These are phyloP conservation scores for Zygotorulaspora mrakii DNA, from an alignment of 1,139 yeast genomes.

Conservation along the genomic window DNA sequence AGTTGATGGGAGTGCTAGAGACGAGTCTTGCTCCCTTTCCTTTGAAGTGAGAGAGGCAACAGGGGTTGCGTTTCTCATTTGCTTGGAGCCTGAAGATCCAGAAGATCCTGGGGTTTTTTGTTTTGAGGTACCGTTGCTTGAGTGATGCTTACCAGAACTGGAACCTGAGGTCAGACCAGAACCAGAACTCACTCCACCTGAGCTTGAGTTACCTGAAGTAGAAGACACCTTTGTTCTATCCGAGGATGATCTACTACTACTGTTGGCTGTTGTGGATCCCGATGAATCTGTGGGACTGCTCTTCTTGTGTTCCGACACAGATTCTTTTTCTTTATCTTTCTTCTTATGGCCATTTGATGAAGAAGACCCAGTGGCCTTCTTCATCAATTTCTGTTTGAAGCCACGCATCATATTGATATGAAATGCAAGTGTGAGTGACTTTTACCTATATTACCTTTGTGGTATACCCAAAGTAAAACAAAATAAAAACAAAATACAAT, in stretches of 20 bases:
- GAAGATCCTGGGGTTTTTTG: slow-evolving; percentile 3
- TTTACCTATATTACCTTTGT: neutral
- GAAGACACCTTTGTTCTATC: slow-evolving; percentile 11
- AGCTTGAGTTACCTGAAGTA: slow-evolving; percentile 3
- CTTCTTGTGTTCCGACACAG: slow-evolving; percentile 13
- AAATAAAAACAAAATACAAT: slow-evolving; percentile 3
- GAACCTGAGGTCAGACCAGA: slow-evolving; percentile 8
- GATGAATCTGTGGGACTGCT: slow-evolving; percentile 4
- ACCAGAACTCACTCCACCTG: slow-evolving; percentile 3
- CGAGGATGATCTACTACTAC: slow-evolving; percentile 11
- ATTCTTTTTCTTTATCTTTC: slow-evolving; percentile 26
- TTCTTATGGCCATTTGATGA: slow-evolving; percentile 28
- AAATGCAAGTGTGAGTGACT: neutral
- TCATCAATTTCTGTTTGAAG: slow-evolving; percentile 41
- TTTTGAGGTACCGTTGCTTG: slow-evolving; percentile 7
- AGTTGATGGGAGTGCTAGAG: slow-evolving; percentile 11
- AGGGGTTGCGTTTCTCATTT: slow-evolving; percentile 17
- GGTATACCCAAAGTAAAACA: neutral
- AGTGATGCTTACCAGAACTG: slow-evolving; percentile 7
- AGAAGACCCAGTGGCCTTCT: slow-evolving; percentile 35
- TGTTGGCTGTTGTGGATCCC: slow-evolving; percentile 9
- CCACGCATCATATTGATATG: slow-evolving; percentile 46
- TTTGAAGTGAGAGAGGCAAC: slow-evolving; percentile 2
- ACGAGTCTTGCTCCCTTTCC: slow-evolving; percentile 1
- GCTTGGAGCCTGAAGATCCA: slow-evolving; percentile 7